These are phyloP conservation scores for Sporothrix luriei DNA, from an alignment of 2,329 filamentous ascomycete species.

Conservation along the genomic window DNA sequence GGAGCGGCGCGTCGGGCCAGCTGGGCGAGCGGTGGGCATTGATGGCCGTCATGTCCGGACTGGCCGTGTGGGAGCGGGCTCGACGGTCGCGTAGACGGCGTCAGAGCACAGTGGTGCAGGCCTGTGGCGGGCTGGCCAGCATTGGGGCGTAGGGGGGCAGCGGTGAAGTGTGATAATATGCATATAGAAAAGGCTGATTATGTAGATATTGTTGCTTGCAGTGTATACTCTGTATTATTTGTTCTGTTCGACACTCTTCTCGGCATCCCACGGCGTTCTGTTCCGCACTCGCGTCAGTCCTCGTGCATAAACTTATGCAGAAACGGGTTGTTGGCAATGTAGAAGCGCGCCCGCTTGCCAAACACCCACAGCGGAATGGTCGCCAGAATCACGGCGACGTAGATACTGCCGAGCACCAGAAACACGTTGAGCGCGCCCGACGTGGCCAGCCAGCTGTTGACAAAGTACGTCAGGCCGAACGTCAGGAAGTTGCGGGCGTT, in stretches of 20 bases:
- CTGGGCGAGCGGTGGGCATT: constrained; percentile 49
- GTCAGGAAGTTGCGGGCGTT: constrained; percentile 53
- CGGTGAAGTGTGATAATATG: too few relatives aligned
- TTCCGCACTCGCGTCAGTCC: not conserved
- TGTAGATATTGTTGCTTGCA: too few relatives aligned
- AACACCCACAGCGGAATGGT: constrained; percentile 55
- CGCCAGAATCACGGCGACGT: constrained; percentile 49
- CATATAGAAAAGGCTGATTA: too few relatives aligned
- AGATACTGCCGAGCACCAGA: constrained; percentile 46
- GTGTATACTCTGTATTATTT: too few relatives aligned
- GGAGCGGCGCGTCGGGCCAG: constrained; percentile 45
- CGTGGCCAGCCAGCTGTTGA: constrained; percentile 46
- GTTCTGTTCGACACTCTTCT: too few relatives aligned
- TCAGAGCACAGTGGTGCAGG: constrained; percentile 26
- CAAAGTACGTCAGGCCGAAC: constrained; percentile 51
- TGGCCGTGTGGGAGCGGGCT: constrained; percentile 40
- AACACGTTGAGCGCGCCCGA: constrained; percentile 46
- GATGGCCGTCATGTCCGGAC: constrained; percentile 47
- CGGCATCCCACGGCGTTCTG: too few relatives aligned
- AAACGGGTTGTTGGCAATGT: constrained; percentile 48
- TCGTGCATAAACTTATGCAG: constrained; percentile 42
- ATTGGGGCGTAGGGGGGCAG: constrained; percentile 20
- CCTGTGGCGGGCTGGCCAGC: constrained; percentile 24
- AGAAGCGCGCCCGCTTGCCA: constrained; percentile 51
- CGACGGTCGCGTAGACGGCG: constrained; percentile 27